A percentile compares a stretch with the other conserved stretches of the same genome.
Conservation (phyloP, 108 stramenopile species). For the Asterionellopsis glacialis region DNA sequence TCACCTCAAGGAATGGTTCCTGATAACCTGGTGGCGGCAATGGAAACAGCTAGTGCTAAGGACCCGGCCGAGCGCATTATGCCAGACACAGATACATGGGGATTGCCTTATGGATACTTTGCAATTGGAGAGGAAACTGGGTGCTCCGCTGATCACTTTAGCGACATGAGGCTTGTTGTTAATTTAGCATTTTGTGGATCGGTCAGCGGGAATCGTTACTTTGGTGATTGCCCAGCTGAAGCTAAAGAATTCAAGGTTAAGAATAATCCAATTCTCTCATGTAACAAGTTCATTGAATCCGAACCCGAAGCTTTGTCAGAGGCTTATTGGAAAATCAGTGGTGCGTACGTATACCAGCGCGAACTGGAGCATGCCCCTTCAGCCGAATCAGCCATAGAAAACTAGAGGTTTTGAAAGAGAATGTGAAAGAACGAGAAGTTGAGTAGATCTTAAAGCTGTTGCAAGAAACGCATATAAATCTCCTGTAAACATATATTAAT, state of each 20-base stretch:
- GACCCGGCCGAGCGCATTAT: constrained; percentile 27
- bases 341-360: constrained; percentile 81
- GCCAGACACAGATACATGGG: constrained; percentile 67
- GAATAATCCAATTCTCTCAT: constrained; percentile 34
- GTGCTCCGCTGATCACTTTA: constrained; percentile 77
- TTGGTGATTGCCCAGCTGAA: constrained; percentile 62
- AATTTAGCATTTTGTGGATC: constrained; percentile 86
- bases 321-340: constrained; percentile 80
- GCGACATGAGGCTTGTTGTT: constrained; percentile 74
- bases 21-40: constrained; percentile 34
- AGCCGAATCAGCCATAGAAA: no score
- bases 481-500: no score
- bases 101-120: constrained; percentile 82
- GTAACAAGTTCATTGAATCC: constrained; percentile 70
- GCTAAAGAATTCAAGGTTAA: constrained; percentile 29
- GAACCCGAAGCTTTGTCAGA: constrained; percentile 54
- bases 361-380: constrained; percentile 14
- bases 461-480: no score
- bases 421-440: no score
- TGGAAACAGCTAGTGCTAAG: constrained; percentile 26
- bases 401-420: no score
- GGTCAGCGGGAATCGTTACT: constrained; percentile 79
- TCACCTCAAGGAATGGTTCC: constrained; percentile 41
- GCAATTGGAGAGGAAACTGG: constrained; percentile 67
- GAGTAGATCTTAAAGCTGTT: no score